These are phyloP conservation scores for Fusarium sp. DNA, from an alignment of 2,329 filamentous ascomycete genomes.

Conservation along the genomic window DNA sequence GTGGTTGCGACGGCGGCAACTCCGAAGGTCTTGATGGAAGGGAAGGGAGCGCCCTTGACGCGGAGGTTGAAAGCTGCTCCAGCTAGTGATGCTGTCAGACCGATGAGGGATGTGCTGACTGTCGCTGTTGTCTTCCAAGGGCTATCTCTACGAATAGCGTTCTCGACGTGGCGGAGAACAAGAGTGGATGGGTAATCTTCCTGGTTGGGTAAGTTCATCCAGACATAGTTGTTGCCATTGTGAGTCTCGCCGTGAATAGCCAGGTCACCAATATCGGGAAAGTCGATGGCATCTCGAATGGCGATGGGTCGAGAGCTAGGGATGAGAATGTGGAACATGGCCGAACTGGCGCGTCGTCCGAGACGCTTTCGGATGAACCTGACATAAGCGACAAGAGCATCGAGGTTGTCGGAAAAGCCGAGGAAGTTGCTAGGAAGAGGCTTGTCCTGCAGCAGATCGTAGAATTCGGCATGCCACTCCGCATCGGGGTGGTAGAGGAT, in stretches of 20 bases:
- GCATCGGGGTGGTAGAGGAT: constrained; percentile 33
- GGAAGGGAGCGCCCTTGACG: constrained; percentile 30
- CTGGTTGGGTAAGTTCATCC: constrained; percentile 28
- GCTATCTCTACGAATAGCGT: constrained; percentile 23
- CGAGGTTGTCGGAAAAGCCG: constrained; percentile 32
- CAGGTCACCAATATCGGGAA: constrained; percentile 28
- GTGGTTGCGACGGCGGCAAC: constrained; percentile 12
- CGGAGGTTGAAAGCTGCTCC: constrained; percentile 24
- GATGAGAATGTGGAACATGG: constrained; percentile 34
- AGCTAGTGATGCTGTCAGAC: constrained; percentile 27
- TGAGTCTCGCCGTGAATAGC: constrained; percentile 35
- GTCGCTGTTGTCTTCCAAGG: constrained; percentile 35
- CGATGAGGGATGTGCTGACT: constrained; percentile 30
- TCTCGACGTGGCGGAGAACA: constrained; percentile 28
- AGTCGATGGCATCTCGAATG: constrained; percentile 27
- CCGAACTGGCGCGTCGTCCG: constrained; percentile 27
- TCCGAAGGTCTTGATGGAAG: constrained; percentile 17
- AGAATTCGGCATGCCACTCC: constrained; percentile 33
- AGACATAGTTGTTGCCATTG: constrained; percentile 29
- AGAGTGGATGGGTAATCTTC: constrained; percentile 24
- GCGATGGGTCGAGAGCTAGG: constrained; percentile 34
- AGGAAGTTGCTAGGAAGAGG: constrained; percentile 33
- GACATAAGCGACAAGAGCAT: constrained; percentile 31
- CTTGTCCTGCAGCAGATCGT: constrained; percentile 28
- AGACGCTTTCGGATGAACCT: constrained; percentile 31